Evolutionary conservation across 805 yeast species (phyloP).

Genomic region (Kazachstania martiniae): DNA sequence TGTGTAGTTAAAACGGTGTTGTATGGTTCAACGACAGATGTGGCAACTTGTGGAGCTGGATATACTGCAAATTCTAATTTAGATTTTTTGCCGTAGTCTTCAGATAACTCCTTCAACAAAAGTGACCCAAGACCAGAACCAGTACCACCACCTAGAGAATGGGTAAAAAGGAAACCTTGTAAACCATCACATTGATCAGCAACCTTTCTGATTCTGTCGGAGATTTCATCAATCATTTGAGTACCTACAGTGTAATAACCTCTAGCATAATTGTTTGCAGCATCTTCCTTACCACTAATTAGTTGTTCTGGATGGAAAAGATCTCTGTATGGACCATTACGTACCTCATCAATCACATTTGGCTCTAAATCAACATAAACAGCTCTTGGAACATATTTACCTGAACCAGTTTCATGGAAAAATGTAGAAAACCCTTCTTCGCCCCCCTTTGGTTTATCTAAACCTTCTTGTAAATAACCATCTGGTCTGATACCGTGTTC

Average conservation of each 20-base stretch:
- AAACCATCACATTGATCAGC: slow-evolving; percentile 95
- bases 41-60: slow-evolving; percentile 96
- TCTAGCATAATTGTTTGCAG: slow-evolving; percentile 97
- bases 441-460: slow-evolving; percentile 77
- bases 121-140: slow-evolving; percentile 97
- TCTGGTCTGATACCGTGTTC: slow-evolving; percentile 98
- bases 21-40: slow-evolving; percentile 97
- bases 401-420: slow-evolving; percentile 90
- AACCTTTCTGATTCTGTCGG: slow-evolving; percentile 94
- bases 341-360: slow-evolving; percentile 93
- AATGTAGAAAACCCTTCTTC: slow-evolving; percentile 97
- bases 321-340: slow-evolving; percentile 86
- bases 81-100: slow-evolving; percentile 92
- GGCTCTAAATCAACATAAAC: slow-evolving; percentile 96
- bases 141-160: slow-evolving; percentile 98
- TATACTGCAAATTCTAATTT: slow-evolving; percentile 96
- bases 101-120: slow-evolving; percentile 80
- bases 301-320: slow-evolving; percentile 97
- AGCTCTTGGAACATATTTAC: slow-evolving; percentile 97
- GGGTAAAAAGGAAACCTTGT: slow-evolving; percentile 95
- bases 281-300: slow-evolving; percentile 96
- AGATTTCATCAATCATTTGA: slow-evolving; percentile 85
- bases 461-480: slow-evolving; percentile 74
- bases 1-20: slow-evolving; percentile 96
- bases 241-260: slow-evolving; percentile 98